Evolutionary conservation across 208 protist species (phyloP).

Genomic region (Herpetomonas tarakana): DNA sequence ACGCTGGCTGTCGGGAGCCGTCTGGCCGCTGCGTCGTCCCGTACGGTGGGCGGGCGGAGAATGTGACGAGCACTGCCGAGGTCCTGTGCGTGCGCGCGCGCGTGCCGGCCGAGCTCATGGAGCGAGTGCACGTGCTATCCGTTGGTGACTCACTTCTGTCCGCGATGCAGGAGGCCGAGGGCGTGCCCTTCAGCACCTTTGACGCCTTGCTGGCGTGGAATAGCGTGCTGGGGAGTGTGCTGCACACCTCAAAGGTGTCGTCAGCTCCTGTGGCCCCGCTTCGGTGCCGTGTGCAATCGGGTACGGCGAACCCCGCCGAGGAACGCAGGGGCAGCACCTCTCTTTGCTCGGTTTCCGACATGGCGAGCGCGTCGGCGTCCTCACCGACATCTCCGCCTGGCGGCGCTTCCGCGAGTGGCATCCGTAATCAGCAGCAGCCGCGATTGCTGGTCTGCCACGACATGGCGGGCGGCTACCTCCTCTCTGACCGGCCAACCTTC

Average conservation of each 20-base stretch:
- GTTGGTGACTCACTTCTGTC: constrained; percentile 15
- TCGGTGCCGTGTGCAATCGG: constrained; percentile 1
- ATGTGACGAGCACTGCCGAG: constrained; percentile 30
- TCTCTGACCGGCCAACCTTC: constrained; percentile 37
- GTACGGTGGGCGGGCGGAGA: constrained; percentile 38
- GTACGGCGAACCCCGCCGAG: not conserved
- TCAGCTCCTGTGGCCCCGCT: not conserved
- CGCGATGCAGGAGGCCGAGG: constrained; percentile 14
- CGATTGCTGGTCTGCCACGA: constrained; percentile 82
- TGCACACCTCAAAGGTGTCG: not conserved
- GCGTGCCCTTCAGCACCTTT: constrained; percentile 32
- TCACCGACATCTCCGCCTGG: constrained; percentile 3
- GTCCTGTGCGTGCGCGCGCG: constrained; percentile 37
- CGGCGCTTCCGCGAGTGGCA: not conserved
- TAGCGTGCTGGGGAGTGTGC: no score
- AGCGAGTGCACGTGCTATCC: constrained; percentile 10
- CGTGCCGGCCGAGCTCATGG: constrained; percentile 21
- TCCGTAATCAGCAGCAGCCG: not conserved
- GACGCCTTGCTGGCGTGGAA: constrained; percentile 7
- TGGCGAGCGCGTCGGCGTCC: not conserved
- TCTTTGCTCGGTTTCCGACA: not conserved
- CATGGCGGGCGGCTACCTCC: constrained; percentile 63
- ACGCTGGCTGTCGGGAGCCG: constrained; percentile 40
- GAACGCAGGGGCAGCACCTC: no score
- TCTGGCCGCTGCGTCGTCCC: constrained; percentile 51